These are phyloP conservation scores for Populus nigra DNA, from an alignment of 345 rosid species.

Conservation along the genomic window DNA sequence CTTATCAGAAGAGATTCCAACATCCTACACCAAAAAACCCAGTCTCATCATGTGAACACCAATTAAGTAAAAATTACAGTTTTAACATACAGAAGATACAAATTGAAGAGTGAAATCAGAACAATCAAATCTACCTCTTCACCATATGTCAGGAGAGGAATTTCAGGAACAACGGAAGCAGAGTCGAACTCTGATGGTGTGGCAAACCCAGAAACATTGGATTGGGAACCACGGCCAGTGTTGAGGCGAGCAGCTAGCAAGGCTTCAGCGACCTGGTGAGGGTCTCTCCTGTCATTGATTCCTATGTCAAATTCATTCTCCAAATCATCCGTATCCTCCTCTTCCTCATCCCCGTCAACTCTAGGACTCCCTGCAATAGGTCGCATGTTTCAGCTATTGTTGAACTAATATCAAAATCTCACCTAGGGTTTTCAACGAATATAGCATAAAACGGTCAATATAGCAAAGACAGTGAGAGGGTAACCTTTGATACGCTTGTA, in stretches of 20 bases:
- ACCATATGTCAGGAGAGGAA: constrained; percentile 70
- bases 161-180: constrained; percentile 46
- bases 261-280: constrained; percentile 44
- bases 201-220: constrained; percentile 28
- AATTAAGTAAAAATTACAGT: not conserved
- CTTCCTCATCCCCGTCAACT: constrained; percentile 73
- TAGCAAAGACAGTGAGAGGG: not conserved
- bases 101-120: not conserved
- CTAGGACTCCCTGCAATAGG: constrained; percentile 52
- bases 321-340: constrained; percentile 61
- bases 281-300: constrained; percentile 33
- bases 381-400: constrained; percentile 12
- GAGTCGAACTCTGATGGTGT: constrained; percentile 53
- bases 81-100: not conserved
- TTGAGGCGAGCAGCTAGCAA: constrained; percentile 51
- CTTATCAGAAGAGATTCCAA: constrained; percentile 62
- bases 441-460: not conserved
- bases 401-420: not conserved
- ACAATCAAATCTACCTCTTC: constrained; percentile 50
- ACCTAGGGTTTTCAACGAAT: not conserved
- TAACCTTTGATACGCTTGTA: constrained; percentile 83
- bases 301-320: constrained; percentile 54
- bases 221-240: constrained; percentile 38
- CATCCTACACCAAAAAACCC: constrained; percentile 42
- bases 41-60: not conserved